Evolutionary conservation across 345 rosid genomes (phyloP).

Genomic region (Camelina hispida): DNA sequence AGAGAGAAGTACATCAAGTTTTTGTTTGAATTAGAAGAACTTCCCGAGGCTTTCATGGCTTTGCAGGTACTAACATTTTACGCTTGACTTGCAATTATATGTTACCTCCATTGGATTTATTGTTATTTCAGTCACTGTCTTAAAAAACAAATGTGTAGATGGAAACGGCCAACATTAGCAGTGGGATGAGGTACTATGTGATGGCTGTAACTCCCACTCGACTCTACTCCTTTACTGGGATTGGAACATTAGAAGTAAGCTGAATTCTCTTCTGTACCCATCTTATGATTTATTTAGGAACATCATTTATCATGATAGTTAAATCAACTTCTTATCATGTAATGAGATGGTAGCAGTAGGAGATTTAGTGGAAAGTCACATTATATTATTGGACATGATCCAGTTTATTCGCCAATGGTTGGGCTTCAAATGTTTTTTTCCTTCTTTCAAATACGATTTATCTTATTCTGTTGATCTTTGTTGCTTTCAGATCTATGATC

Average conservation of each 20-base stretch:
- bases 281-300: slow-evolving; percentile 11
- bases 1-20: slow-evolving; percentile 88
- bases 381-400: slow-evolving; percentile 16
- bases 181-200: slow-evolving; percentile 90
- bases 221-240: slow-evolving; percentile 94
- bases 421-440: slow-evolving; percentile 21
- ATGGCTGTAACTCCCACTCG: slow-evolving; percentile 99
- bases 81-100: background rate
- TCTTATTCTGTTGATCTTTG: slow-evolving; percentile 7
- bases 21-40: slow-evolving; percentile 76
- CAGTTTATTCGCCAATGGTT: slow-evolving; percentile 1
- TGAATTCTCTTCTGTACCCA: slow-evolving; percentile 28
- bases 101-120: background rate
- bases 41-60: slow-evolving; percentile 92
- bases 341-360: slow-evolving; percentile 11
- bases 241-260: slow-evolving; percentile 89
- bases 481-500: slow-evolving; percentile 24
- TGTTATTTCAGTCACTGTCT: too few relatives aligned
- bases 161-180: slow-evolving; percentile 80
- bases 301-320: slow-evolving; percentile 5
- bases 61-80: slow-evolving; percentile 65
- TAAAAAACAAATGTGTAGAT: slow-evolving; percentile 67
- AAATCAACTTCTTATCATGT: slow-evolving; percentile 14
- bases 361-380: slow-evolving; percentile 14
- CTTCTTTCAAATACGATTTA: slow-evolving; percentile 4